Evolutionary conservation across 1,139 yeast genomes (phyloP).

Genomic region (Yamadazyma diddensiae): DNA sequence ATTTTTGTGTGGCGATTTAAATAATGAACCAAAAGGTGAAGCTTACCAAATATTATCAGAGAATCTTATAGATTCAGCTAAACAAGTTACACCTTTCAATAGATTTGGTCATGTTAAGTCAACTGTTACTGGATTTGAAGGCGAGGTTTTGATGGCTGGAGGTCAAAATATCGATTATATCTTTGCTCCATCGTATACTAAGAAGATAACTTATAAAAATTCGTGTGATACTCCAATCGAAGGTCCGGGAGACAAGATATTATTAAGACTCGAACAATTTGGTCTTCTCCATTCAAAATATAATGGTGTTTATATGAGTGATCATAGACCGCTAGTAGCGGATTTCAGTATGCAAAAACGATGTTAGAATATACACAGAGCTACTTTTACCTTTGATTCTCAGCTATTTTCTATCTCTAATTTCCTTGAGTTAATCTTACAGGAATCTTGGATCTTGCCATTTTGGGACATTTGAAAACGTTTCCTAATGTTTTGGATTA

Average conservation of each 20-base stretch:
- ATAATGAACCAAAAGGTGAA: slow-evolving; percentile 49
- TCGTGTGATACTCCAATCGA: slow-evolving; percentile 16
- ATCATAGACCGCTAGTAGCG: slow-evolving; percentile 54
- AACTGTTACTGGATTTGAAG: slow-evolving; percentile 52
- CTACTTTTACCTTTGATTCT: no score
- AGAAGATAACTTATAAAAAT: slow-evolving; percentile 18
- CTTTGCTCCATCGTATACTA: slow-evolving; percentile 37
- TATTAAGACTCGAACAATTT: slow-evolving; percentile 27
- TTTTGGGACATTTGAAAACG: no score
- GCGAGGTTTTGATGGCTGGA: slow-evolving; percentile 25
- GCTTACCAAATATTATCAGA: slow-evolving; percentile 39
- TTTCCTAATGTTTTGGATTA: no score
- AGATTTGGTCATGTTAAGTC: slow-evolving; percentile 43
- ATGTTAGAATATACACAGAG: not conserved
- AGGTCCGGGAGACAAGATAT: slow-evolving; percentile 14
- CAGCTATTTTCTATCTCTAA: no score
- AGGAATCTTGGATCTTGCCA: no score
- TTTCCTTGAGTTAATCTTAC: no score
- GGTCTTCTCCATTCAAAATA: slow-evolving; percentile 48
- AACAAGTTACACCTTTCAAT: slow-evolving; percentile 22
- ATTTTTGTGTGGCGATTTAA: slow-evolving; percentile 50
- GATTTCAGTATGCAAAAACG: slow-evolving; percentile 23
- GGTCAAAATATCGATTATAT: slow-evolving; percentile 50
- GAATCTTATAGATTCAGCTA: slow-evolving; percentile 29
- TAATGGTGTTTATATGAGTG: slow-evolving; percentile 45